Conservation (phyloP, 495 filamentous ascomycete genomes). For the Penicillium mononematosum region DNA sequence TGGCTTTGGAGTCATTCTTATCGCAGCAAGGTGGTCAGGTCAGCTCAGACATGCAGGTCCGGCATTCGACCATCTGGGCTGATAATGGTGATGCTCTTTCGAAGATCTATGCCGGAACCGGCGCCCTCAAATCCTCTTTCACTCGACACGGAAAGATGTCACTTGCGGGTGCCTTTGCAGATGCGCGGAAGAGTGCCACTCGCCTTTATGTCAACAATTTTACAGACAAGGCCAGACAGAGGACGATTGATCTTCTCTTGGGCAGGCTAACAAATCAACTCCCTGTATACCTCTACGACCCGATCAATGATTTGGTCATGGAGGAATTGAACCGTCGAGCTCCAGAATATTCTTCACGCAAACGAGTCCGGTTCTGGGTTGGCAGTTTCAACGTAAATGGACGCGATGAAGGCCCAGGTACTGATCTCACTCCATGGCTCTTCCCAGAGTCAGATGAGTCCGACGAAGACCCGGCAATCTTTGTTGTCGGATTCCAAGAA, state of each 20-base stretch:
- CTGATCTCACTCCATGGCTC: slow-evolving; percentile 85
- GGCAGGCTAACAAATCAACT: slow-evolving; percentile 79
- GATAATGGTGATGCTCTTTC: slow-evolving; percentile 96
- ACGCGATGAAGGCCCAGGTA: slow-evolving; percentile 65
- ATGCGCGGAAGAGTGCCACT: slow-evolving; percentile 90
- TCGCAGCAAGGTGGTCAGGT: slow-evolving; percentile 63
- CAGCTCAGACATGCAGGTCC: slow-evolving; percentile 78
- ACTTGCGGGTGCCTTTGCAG: slow-evolving; percentile 87
- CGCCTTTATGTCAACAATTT: slow-evolving; percentile 97
- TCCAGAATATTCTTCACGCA: slow-evolving; percentile 53
- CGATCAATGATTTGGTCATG: slow-evolving; percentile 85
- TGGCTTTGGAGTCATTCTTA: slow-evolving; percentile 83
- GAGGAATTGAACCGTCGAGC: slow-evolving; percentile 65
- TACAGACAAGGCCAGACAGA: slow-evolving; percentile 86
- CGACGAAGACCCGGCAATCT: slow-evolving; percentile 50
- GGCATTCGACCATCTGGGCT: slow-evolving; percentile 93
- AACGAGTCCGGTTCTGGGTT: slow-evolving; percentile 63
- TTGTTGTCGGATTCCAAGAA: slow-evolving; percentile 93
- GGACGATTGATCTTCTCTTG: slow-evolving; percentile 88
- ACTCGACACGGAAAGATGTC: slow-evolving; percentile 98
- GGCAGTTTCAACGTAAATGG: slow-evolving; percentile 98
- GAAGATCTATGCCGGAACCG: slow-evolving; percentile 94
- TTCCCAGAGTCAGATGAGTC: slow-evolving; percentile 54
- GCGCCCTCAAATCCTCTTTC: slow-evolving; percentile 91
- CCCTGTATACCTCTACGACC: slow-evolving; percentile 85